Evolutionary conservation across 202 grass and related monocot species (phyloP).

Genomic region (Brachypodium distachyon): DNA sequence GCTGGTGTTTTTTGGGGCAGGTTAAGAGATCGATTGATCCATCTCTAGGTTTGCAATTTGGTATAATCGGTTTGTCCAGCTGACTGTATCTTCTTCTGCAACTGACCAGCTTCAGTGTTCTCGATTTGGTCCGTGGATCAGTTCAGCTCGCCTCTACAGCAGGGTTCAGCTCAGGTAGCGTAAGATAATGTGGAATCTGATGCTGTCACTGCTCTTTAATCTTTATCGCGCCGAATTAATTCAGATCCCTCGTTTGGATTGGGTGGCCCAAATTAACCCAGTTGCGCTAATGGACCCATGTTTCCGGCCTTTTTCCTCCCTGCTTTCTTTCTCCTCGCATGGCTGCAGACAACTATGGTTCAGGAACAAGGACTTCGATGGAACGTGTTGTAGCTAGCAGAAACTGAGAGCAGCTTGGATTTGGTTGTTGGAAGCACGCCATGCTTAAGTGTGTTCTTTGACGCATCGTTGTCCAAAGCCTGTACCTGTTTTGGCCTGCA

Average conservation of each 20-base stretch:
- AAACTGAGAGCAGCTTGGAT: background rate
- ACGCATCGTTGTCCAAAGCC: background rate
- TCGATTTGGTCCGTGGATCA: background rate
- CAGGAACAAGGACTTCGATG: no score
- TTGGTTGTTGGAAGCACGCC: constrained; percentile 16
- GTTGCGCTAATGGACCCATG: background rate
- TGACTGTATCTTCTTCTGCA: background rate
- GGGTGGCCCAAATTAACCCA: background rate
- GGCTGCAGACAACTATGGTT: no score
- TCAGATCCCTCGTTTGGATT: background rate
- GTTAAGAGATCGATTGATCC: background rate
- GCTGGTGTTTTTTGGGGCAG: background rate
- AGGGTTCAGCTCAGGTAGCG: background rate
- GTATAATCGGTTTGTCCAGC: background rate
- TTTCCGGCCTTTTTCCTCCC: no score
- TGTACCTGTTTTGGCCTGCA: background rate
- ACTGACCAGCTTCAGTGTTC: background rate
- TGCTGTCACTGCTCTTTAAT: constrained; percentile 2
- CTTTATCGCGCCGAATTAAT: background rate
- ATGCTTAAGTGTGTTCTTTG: background rate
- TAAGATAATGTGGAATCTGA: constrained; percentile 20
- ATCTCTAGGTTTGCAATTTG: constrained; percentile 10
- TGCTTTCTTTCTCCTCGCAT: no score
- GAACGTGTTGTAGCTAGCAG: background rate
- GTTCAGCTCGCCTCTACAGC: background rate